Evolutionary conservation across 345 rosid species (phyloP), one percentile per base, ranked within the genome.

Genomic region (Linum usitatissimum): DNA sequence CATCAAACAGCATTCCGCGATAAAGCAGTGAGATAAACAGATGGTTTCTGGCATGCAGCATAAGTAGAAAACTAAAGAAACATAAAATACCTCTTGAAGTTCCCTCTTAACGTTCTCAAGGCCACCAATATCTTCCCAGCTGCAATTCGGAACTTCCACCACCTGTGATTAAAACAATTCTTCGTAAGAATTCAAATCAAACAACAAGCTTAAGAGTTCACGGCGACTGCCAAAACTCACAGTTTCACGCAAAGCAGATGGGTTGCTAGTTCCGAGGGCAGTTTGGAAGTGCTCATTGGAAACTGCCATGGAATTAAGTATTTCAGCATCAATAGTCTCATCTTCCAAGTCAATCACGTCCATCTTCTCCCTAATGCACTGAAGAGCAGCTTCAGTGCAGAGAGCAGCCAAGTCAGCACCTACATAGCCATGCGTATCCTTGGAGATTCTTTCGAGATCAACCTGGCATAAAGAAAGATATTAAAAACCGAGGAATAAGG

Each of bases 321-420:
- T 68, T 53, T 68, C 71, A 17, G 65, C 65, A 61, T 68, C 71
- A 15, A 68, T 68, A 20, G 71, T 6, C 5, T 68, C 71, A 40
- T 68, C 71, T 21, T 68, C 65, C 60, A 68, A 55, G 55, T 68
- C 71, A n/a, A 61, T 68, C 3, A 68, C 61, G 54, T 68, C 71
- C 71, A 68, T 68, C 65, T 68, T 68, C 54, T 68, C 71, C 55
- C 71, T 68, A 28, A 53, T 68, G 65, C 71, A 68, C 31, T 68
- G 65, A 54, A 68, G 65, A 6, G 65, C 65, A 23, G 65, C 65
- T 39, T 68, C 71, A 39, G 71, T 68, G 30, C 71, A 68, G 17
- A 68, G 70, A 18, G 70, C 70, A n/a, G 70, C 70, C 17, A 67
- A 53, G 40, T 67, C 70, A 31, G 64, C 70, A 53, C 70, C 70